Evolutionary conservation across 148 eudicot genomes (phyloP), one percentile per base, ranked within the genome.

Genomic region (Persicaria tinctoria): DNA sequence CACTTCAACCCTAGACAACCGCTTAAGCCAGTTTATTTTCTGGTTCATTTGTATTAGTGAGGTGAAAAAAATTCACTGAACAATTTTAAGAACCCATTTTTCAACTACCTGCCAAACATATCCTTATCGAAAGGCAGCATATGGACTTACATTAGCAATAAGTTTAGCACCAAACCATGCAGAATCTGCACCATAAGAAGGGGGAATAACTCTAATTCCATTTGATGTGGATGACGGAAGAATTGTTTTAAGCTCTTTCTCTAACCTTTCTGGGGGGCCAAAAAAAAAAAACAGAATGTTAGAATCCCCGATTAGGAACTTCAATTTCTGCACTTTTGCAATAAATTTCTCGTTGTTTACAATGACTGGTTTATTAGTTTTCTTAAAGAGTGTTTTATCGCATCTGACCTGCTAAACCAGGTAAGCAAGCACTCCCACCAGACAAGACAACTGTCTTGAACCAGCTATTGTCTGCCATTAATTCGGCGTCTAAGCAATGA

Each of bases 161-260:
- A 91, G 90, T 84, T 89, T 89, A 50, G 98, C 98, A 74, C 98
- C 98, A 81, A 80, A 87, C 98, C 98, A 93, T 66, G 91, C 91
- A 79, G 98, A 89, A 82, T 93, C 91, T 46, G 76, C 82, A 49
- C 97, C 97, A 85, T 82, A 79, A 45, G 94, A 91, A 13, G 98
- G 92, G 69, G 98, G 86, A 51, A 88, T 66, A 18, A 93, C 95
- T 82, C 82, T 84, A 66, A 91, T 78, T 75, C 97, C 98, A 66
- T 46, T 77, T 45, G 89, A 78, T 57, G 86, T 78, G 78, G 86
- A 79, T 45, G 78, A 73, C 45, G 91, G 87, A 73, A 87, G 87
- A 78, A 74, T 72, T 68, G 70, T 91, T 51, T 49, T 78, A 20
- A 93, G 86, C 84, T 93, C 98, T 83, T 89, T 93, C 76, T 88